Evolutionary conservation across 2,329 filamentous ascomycete genomes (phyloP).

Genomic region (Penicillium sp.): DNA sequence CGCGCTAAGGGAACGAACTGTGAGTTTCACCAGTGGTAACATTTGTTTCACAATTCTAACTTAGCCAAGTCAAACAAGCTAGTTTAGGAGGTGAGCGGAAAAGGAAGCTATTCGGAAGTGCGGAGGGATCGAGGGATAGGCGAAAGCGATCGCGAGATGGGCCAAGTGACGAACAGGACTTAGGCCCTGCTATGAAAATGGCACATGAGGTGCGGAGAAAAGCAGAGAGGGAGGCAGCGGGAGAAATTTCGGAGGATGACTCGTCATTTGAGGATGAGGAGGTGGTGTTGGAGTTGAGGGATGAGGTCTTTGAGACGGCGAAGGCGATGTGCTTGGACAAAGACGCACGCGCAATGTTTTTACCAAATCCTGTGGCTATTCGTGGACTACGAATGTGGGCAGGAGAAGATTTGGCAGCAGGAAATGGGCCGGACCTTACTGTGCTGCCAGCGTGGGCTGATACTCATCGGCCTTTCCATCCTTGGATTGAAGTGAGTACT

Average conservation of each 20-base stretch:
- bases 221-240: background rate
- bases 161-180: background rate
- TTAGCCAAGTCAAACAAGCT: background rate
- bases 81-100: background rate
- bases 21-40: background rate
- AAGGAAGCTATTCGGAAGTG: background rate
- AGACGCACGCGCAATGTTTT: background rate
- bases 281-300: background rate
- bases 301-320: background rate
- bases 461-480: slow-evolving; percentile 2
- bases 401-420: slow-evolving; percentile 4
- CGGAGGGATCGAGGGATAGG: background rate
- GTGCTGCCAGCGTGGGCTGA: slow-evolving; percentile 1
- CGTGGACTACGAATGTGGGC: slow-evolving; percentile 4
- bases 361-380: slow-evolving; percentile 5
- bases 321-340: background rate
- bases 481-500: slow-evolving; percentile 1
- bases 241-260: too few relatives aligned
- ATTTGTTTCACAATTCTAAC: background rate
- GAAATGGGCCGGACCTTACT: background rate
- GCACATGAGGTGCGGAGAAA: background rate
- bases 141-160: background rate
- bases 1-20: background rate
- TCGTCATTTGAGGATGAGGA: too few relatives aligned
- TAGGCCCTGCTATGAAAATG: background rate